A percentile compares a stretch with the other conserved stretches of the same genome.
Evolutionary conservation across 2,329 filamentous ascomycete species (phyloP).

Genomic region (Botrytis squamosa): DNA sequence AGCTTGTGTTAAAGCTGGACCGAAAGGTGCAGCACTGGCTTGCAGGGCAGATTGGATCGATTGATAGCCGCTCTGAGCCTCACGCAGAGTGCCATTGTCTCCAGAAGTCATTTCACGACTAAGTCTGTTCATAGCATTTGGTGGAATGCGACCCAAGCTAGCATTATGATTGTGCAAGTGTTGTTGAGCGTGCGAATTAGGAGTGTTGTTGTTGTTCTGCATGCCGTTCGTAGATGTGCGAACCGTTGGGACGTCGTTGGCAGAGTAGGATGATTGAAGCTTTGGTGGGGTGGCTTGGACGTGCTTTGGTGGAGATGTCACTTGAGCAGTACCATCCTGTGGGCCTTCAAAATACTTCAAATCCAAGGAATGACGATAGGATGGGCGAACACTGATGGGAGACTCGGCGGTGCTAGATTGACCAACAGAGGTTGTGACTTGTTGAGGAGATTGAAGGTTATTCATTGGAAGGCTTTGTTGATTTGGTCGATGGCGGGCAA

Average conservation of each 20-base stretch:
- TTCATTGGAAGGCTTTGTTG: constrained; percentile 50
- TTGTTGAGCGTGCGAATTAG: constrained; percentile 60
- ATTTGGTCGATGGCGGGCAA: constrained; percentile 38
- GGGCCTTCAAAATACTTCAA: constrained; percentile 46
- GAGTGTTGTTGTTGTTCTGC: constrained; percentile 32
- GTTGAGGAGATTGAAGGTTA: constrained; percentile 32
- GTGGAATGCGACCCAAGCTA: constrained; percentile 76
- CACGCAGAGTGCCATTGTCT: constrained; percentile 38
- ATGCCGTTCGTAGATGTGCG: constrained; percentile 52
- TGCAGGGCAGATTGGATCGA: constrained; percentile 73
- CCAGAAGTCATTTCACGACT: constrained; percentile 61
- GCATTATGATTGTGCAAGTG: constrained; percentile 72
- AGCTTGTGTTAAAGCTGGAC: constrained; percentile 54
- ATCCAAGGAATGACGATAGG: constrained; percentile 59
- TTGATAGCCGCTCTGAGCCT: constrained; percentile 52
- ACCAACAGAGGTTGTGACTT: constrained; percentile 39
- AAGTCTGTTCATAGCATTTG: constrained; percentile 65
- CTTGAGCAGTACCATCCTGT: constrained; percentile 33
- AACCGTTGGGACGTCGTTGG: constrained; percentile 82
- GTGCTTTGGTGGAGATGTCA: constrained; percentile 48
- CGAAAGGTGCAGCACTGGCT: constrained; percentile 76
- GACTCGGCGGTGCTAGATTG: constrained; percentile 45
- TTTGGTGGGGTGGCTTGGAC: constrained; percentile 65
- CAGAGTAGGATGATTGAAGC: constrained; percentile 84
- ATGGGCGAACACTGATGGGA: constrained; percentile 49